These are phyloP conservation scores for Cyclotella atomus DNA, from an alignment of 108 stramenopile species.

Conservation along the genomic window DNA sequence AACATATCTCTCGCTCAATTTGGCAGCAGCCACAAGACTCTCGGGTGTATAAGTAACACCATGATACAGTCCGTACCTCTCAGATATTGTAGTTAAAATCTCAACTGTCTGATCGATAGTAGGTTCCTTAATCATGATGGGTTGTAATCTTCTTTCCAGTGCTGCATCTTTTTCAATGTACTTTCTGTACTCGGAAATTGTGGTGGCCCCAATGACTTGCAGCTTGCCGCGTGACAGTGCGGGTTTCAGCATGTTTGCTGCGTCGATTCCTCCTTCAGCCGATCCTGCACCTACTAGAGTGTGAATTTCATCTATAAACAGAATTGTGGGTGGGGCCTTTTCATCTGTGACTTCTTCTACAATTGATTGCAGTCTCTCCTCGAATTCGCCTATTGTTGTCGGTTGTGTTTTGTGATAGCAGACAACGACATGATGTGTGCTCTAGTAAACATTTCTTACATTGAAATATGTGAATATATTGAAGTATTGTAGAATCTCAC, in stretches of 20 bases:
- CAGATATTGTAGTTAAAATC: slow-evolving; percentile 78
- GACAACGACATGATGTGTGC: too few species aligned
- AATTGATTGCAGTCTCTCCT: slow-evolving; percentile 85
- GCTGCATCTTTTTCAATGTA: slow-evolving; percentile 95
- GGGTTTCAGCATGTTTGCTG: slow-evolving; percentile 92
- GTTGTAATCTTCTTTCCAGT: slow-evolving; percentile 89
- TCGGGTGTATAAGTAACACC: slow-evolving; percentile 67
- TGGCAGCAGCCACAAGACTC: slow-evolving; percentile 70
- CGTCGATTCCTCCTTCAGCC: slow-evolving; percentile 91
- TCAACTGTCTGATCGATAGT: slow-evolving; percentile 71
- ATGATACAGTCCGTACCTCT: slow-evolving; percentile 78
- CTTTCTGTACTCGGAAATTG: slow-evolving; percentile 88
- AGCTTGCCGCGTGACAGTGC: slow-evolving; percentile 84
- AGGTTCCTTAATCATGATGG: slow-evolving; percentile 86
- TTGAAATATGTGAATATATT: too few species aligned
- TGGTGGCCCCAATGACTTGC: slow-evolving; percentile 91
- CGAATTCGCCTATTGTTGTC: slow-evolving; percentile 57
- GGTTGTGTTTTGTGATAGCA: background rate
- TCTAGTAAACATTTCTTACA: too few species aligned
- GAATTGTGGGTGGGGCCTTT: slow-evolving; percentile 78
- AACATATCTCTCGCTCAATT: slow-evolving; percentile 76
- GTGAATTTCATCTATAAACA: slow-evolving; percentile 89
- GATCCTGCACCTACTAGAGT: slow-evolving; percentile 84
- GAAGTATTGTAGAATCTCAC: slow-evolving; percentile 31
- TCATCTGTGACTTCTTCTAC: slow-evolving; percentile 81